Evolutionary conservation across 169 alveolate species (phyloP).

Genomic region (Plasmodium berghei): DNA sequence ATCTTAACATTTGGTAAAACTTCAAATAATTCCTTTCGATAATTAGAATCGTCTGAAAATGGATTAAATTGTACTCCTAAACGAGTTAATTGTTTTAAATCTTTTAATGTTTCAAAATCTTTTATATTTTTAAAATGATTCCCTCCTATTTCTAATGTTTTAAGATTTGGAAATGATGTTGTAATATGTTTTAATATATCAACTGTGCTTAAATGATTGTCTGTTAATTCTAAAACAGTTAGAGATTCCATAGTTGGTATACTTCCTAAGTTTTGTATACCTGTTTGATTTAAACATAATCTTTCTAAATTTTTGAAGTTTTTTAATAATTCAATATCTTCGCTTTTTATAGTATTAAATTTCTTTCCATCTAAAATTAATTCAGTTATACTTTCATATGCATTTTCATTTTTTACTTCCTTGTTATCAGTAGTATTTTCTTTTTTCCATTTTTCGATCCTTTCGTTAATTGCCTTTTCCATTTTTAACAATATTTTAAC

Average conservation of each 20-base stretch:
- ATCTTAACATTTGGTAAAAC: constrained; percentile 87
- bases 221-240: constrained; percentile 90
- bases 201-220: constrained; percentile 89
- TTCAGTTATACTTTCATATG: constrained; percentile 82
- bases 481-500: constrained; percentile 36
- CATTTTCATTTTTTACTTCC: constrained; percentile 81
- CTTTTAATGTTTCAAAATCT: constrained; percentile 81
- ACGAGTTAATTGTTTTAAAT: constrained; percentile 39
- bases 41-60: constrained; percentile 85
- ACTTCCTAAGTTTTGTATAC: constrained; percentile 86
- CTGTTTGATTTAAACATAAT: constrained; percentile 91
- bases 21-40: constrained; percentile 88
- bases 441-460: constrained; percentile 79
- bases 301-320: constrained; percentile 85
- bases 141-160: constrained; percentile 91
- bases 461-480: constrained; percentile 82
- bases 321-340: constrained; percentile 86
- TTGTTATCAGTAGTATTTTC: constrained; percentile 77
- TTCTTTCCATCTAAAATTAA: constrained; percentile 90
- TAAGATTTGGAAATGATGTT: constrained; percentile 87
- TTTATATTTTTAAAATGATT: constrained; percentile 87
- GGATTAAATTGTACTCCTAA: constrained; percentile 93
- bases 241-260: constrained; percentile 89
- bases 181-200: constrained; percentile 84
- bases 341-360: constrained; percentile 80